These are phyloP conservation scores for Mycosphaerella sp. DNA, from an alignment of 2,329 filamentous ascomycete species.

Conservation along the genomic window DNA sequence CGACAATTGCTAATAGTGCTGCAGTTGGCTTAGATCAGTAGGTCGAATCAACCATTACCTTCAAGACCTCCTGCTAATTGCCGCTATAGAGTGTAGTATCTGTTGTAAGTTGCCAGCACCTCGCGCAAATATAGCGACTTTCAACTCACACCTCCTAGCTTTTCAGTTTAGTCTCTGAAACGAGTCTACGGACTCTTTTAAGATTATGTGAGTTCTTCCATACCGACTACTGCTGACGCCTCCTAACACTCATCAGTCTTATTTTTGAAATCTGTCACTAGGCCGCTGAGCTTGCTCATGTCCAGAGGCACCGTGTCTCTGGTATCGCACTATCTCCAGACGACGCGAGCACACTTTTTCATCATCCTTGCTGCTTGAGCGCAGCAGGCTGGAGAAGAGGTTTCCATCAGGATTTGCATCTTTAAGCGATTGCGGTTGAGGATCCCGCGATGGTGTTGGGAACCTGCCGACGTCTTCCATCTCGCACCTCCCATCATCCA, in stretches of 20 bases:
- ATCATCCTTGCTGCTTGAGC: background rate
- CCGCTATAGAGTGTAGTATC: background rate
- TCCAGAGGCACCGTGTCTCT: slow-evolving; percentile 2
- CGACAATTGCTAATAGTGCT: too few species aligned
- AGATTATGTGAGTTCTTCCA: background rate
- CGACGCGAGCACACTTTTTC: slow-evolving; percentile 5
- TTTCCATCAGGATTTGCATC: background rate
- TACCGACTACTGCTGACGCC: background rate
- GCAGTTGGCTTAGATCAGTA: slow-evolving; percentile 15
- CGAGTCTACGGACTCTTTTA: background rate
- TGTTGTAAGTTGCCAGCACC: background rate
- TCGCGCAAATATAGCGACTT: background rate
- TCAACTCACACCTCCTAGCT: background rate
- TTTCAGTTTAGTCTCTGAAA: background rate
- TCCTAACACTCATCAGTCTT: background rate
- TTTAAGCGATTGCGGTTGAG: background rate
- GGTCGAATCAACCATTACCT: background rate
- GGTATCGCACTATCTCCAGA: background rate
- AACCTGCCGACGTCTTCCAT: background rate
- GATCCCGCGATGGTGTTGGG: background rate
- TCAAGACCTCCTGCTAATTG: too few species aligned
- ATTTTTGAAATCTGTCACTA: slow-evolving; percentile 4
- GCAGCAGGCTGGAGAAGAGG: slow-evolving; percentile 1
- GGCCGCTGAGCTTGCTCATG: slow-evolving; percentile 5
- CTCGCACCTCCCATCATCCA: background rate